Evolutionary conservation across 2,329 filamentous ascomycete species (phyloP), one percentile per base, ranked within the genome.

Genomic region (Colletotrichum trifolii): DNA sequence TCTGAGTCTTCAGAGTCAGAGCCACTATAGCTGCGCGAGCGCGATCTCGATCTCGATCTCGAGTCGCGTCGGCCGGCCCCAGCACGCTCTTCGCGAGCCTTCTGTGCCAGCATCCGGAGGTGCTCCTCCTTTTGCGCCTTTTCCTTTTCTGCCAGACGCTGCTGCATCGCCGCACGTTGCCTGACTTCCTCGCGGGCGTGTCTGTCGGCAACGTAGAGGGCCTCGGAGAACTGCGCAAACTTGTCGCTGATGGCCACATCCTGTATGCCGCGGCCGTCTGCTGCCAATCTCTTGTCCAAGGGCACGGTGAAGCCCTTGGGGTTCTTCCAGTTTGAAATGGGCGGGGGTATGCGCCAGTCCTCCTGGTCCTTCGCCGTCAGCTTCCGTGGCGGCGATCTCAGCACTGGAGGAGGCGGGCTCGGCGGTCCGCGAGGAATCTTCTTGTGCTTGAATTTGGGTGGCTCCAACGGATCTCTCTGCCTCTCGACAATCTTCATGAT

Each of bases 241-340:
- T 97, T 98, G 83, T 99, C 96, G 79, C 97, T 98, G 80, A 99
- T 98, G 7, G 93, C 91, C 46, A 97, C 89, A 75, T 99, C 96
- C 77, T 97, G 94, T 68, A 99, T 76, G 1, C 93, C 93, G 72
- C 96, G 87, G 11, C 96, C 96, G 76, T 98, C 95, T 8, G 96
- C 95, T 15, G 96, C 96, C 71, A 99, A 81, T 74, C 96, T 90
- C 82, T 99, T 99, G 77, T 99, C 96, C 55, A 99, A 79, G 0
- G 96, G 93, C 1, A 99, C 93, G 0, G 96, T 99, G 75, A 97
- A 99, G 72, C 96, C 96, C 81, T 98, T 98, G 1, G 95, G 93
- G 77, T 99, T 99, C 86, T 99, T 99, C 96, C 96, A 99, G 78
- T 98, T 98, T 17, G 93, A 97, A 2, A 99, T 90, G 0, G 95